Evolutionary conservation across 1,284 basidiomycete species (phyloP), one percentile per base, ranked within the genome.

Genomic region (Polyporus tsugae): DNA sequence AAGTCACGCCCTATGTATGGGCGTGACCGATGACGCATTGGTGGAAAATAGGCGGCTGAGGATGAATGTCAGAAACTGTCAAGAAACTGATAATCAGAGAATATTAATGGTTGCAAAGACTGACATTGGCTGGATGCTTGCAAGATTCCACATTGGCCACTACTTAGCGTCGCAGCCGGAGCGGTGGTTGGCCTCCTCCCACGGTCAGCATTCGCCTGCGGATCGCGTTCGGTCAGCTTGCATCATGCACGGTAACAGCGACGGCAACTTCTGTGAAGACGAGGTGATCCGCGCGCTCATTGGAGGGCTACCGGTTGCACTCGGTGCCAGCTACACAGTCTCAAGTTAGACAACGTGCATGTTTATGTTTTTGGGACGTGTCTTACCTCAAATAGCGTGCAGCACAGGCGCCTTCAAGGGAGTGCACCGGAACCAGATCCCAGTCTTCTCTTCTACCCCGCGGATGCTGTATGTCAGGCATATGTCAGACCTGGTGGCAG

Each of bases 31-130:
- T 22, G 41, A 42, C 41, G 15, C 46, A 9, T 17, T 58, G 35
- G 55, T 38, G 55, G 55, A 38, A n/a, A 10, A 29, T 4, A 58
- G 35, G 35, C 35, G 35, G 35, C 55, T n/a, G 55, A 55, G 35
- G 55, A 38, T 33, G 55, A 35, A 36, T 58, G 55, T 58, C 55
- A 58, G 35, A 58, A 58, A 35, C 19, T 36, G 55, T 58, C 55
- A 58, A 38, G 17, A 38, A 19, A 19, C 17, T 35, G 53, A 55
- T 55, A 9, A 55, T 55, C 29, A 55, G 55, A 58, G 19, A 11
- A 38, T 29, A 29, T 29, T 29, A 29, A 29, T 19, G 19, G 35
- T 29, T 19, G 35, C 19, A 38, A 15, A 25, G 2, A 55, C 4
- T 4, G 15, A 7, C 53, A 17, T 33, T 35, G 55, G 35, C 35